Evolutionary conservation across 192 early-diverging fungal species (phyloP).

Genomic region (Spizellomyces sp.): DNA sequence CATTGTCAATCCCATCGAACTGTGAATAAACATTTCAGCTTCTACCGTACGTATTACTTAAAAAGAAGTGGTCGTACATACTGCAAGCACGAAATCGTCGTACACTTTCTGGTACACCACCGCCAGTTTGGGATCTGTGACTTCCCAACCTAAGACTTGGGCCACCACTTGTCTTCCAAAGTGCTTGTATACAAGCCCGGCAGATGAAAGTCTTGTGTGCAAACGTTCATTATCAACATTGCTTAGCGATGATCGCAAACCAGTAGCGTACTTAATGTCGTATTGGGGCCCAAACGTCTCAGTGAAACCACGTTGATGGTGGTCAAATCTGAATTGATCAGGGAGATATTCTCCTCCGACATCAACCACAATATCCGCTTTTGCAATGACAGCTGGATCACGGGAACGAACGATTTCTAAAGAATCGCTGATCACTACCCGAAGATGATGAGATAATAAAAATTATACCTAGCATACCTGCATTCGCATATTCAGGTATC

Average conservation of each 20-base stretch:
- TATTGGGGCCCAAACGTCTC: conserved; percentile 81
- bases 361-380: conserved; percentile 89
- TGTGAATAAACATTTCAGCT: conserved; percentile 13
- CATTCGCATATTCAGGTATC: conserved; percentile 31
- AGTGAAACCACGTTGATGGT: conserved; percentile 92
- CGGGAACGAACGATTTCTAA: conserved; percentile 75
- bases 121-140: conserved; percentile 59
- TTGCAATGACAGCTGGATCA: conserved; percentile 74
- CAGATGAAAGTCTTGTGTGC: conserved; percentile 81
- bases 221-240: background rate
- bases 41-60: background rate
- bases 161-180: conserved; percentile 86
- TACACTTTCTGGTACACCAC: conserved; percentile 83
- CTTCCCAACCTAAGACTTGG: conserved; percentile 50
- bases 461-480: conserved; percentile 8
- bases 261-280: conserved; percentile 52
- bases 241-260: background rate
- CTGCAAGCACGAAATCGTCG: conserved; percentile 58
- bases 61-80: background rate
- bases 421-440: background rate
- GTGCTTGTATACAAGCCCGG: conserved; percentile 97
- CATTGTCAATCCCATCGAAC: conserved; percentile 92
- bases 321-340: conserved; percentile 74
- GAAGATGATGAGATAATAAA: background rate
- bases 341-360: conserved; percentile 93